phyloP scores from a whole-genome alignment of 805 yeast genomes.

The Clavispora carvajalis region DNA sequence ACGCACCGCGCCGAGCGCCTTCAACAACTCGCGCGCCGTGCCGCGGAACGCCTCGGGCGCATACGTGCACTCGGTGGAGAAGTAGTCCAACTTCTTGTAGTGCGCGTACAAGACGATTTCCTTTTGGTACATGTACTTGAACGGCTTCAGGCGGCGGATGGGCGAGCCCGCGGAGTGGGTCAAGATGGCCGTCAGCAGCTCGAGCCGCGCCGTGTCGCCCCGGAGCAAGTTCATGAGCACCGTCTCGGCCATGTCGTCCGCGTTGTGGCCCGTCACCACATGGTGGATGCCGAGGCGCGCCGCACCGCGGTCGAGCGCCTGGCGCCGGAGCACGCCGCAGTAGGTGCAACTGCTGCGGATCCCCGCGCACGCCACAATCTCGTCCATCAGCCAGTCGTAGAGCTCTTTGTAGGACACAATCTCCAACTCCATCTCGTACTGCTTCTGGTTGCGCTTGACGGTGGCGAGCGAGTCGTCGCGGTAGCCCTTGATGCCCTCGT shows the following conservation, averaged over 20 bases:
- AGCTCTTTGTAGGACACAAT: constrained; percentile 83
- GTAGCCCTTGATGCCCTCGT: constrained; percentile 96
- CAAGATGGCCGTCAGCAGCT: constrained; percentile 78
- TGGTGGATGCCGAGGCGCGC: constrained; percentile 77
- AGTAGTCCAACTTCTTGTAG: constrained; percentile 89
- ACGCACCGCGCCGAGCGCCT: constrained; percentile 81
- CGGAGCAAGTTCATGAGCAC: constrained; percentile 89
- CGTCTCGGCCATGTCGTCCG: constrained; percentile 99
- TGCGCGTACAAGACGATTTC: constrained; percentile 97
- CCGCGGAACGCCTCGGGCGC: constrained; percentile 99
- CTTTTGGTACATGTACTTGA: constrained; percentile 93
- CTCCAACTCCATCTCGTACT: constrained; percentile 73
- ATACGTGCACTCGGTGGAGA: constrained; percentile 95
- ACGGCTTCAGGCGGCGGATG: constrained; percentile 89
- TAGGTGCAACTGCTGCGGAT: constrained; percentile 92
- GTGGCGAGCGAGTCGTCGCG: constrained; percentile 97
- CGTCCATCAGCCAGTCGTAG: constrained; percentile 98
- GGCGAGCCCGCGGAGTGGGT: constrained; percentile 84
- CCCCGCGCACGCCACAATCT: constrained; percentile 91
- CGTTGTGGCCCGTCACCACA: constrained; percentile 97
- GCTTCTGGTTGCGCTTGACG: constrained; percentile 85
- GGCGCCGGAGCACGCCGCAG: constrained; percentile 96
- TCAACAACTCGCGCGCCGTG: constrained; percentile 88
- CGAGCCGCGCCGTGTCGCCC: constrained; percentile 94
- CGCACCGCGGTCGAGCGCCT: constrained; percentile 95